Base-by-base conservation (phyloP, 768 basidiomycete genomes). In the Boletus barrowsii region DNA sequence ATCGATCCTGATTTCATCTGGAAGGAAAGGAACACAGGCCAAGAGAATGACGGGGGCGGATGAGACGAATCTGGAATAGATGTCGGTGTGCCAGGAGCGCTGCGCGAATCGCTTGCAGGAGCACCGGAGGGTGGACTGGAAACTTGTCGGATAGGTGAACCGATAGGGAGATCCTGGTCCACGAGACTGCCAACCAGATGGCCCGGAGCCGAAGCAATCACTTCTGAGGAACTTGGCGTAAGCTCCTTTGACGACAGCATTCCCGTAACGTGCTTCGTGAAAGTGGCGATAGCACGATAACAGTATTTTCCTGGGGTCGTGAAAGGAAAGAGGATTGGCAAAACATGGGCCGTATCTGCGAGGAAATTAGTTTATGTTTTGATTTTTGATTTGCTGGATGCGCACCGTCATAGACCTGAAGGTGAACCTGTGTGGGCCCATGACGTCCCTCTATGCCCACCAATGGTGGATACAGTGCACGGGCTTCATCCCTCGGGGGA, bases 381-480 rank as follows among this genome's bases (percentile, higher is more conserved):
- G 64, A 62, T 26, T 68, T 53, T 43, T 22, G 15, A 14, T 63
- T 68, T 11, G 65, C 55, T 44, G 52, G 61, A 42, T 42, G 37
- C 54, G 26, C 26, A 80, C 91, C 93, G 65, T 98, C 94, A 65
- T 93, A 97, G 1, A 97, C 84, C 68, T 98, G 94, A 11, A 98
- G 75, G 73, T 98, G 94, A 17, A 96, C 93, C 52, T 86, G 78
- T 1, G 94, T 93, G 2, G 88, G 76, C n/a, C 70, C 66, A 59
- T 72, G 71, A 11, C 76, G 75, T 15, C 69, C 61, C 63, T 84
- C 85, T 56, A 87, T 83, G 11, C 75, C 80, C 9, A 74, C 64
- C 22, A 88, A 66, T 7, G 73, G 60, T 18, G 87, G 84, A 60
- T 88, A 90, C 42, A 90, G 57, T 24, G 63, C 66, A 36, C 76